phyloP scores from a whole-genome alignment of 2,329 filamentous ascomycete species.

The Teratosphaeria zuluensis region DNA sequence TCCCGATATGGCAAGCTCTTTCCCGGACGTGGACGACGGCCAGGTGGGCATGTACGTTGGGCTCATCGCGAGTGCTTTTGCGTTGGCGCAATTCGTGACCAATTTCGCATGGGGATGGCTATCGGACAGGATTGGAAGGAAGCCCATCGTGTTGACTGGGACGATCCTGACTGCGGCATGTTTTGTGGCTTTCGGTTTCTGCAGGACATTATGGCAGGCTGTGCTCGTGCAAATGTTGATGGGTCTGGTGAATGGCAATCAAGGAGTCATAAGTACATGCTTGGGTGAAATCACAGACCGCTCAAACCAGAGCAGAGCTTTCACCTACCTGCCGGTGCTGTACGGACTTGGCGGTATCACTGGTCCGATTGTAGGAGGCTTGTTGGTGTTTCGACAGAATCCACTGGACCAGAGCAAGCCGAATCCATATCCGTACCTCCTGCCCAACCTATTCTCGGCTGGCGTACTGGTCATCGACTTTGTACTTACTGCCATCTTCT shows the following conservation, averaged over 20 bases:
- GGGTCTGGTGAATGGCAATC: slow-evolving; percentile 91
- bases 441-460: slow-evolving; percentile 73
- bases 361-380: slow-evolving; percentile 79
- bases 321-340: slow-evolving; percentile 90
- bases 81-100: slow-evolving; percentile 81
- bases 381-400: slow-evolving; percentile 59
- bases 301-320: slow-evolving; percentile 86
- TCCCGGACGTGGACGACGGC: slow-evolving; percentile 63
- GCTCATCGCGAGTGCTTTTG: slow-evolving; percentile 80
- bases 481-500: slow-evolving; percentile 63
- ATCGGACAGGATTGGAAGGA: slow-evolving; percentile 68
- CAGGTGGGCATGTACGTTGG: slow-evolving; percentile 83
- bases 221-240: slow-evolving; percentile 78
- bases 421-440: slow-evolving; percentile 68
- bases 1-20: slow-evolving; percentile 79
- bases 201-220: slow-evolving; percentile 71
- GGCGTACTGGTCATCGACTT: slow-evolving; percentile 63
- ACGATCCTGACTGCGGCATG: slow-evolving; percentile 73
- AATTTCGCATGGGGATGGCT: slow-evolving; percentile 88
- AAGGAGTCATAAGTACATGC: slow-evolving; percentile 86
- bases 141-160: slow-evolving; percentile 72
- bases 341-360: slow-evolving; percentile 92
- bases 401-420: slow-evolving; percentile 43
- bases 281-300: slow-evolving; percentile 90
- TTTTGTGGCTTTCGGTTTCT: slow-evolving; percentile 82